Evolutionary conservation across 257 asterid species (phyloP).

Genomic region (Solanum chilense): DNA sequence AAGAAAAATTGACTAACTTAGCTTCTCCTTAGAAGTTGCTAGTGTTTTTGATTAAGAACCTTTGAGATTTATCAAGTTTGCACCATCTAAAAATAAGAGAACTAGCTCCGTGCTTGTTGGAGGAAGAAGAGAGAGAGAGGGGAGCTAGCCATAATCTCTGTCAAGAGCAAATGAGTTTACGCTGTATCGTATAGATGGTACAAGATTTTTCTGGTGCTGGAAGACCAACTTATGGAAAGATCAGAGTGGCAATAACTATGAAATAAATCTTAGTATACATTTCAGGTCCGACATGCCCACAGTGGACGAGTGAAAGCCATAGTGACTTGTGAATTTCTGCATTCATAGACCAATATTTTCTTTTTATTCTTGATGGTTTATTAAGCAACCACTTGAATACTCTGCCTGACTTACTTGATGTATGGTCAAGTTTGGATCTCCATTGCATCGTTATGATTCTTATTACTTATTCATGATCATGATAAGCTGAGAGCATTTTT

Average conservation of each 20-base stretch:
- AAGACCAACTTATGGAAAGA: background rate
- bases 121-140: background rate
- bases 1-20: background rate
- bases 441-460: background rate
- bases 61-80: background rate
- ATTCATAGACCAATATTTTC: background rate
- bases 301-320: background rate
- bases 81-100: background rate
- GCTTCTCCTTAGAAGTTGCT: background rate
- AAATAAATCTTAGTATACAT: background rate
- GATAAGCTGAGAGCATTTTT: background rate
- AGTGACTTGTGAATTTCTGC: background rate
- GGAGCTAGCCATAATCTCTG: background rate
- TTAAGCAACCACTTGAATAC: background rate
- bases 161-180: background rate
- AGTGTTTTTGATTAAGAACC: background rate
- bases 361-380: background rate
- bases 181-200: background rate
- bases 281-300: background rate
- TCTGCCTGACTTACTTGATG: background rate
- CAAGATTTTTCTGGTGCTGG: background rate
- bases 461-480: background rate
- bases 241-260: background rate
- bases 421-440: background rate
- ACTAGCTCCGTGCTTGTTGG: background rate